phyloP scores from a whole-genome alignment of 2,329 filamentous ascomycete genomes.

The Aspergillus aculeatinus region DNA sequence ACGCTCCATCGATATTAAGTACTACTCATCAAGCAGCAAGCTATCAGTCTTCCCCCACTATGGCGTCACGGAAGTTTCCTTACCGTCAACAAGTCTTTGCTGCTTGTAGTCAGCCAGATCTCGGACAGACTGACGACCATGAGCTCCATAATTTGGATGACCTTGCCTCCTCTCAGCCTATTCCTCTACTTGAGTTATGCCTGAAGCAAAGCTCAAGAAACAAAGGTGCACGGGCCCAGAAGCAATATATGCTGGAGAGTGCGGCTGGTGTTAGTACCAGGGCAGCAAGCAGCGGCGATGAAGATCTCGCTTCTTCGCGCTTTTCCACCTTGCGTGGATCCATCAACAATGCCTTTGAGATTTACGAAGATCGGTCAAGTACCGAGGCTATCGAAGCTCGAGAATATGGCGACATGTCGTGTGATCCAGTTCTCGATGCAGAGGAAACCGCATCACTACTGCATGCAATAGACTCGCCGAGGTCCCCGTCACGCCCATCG shows the following conservation, averaged over 20 bases:
- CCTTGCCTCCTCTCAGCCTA: constrained; percentile 25
- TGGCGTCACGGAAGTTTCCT: constrained; percentile 8
- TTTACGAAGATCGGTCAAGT: not conserved
- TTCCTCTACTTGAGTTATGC: constrained; percentile 24
- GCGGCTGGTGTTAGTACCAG: not conserved
- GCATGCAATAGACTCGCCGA: not conserved
- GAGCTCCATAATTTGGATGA: constrained; percentile 23
- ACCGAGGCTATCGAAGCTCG: not conserved
- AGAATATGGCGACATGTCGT: not conserved
- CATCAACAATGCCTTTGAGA: not conserved
- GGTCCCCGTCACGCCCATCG: not conserved
- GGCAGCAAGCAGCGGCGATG: not conserved
- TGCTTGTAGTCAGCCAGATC: not conserved
- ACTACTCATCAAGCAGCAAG: not conserved
- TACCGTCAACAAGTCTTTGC: not conserved
- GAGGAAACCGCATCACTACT: not conserved
- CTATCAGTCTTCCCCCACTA: not conserved
- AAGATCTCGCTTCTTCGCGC: not conserved
- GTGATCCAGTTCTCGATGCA: not conserved
- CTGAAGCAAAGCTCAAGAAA: constrained; percentile 18
- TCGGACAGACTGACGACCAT: constrained; percentile 2
- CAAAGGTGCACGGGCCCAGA: constrained; percentile 22
- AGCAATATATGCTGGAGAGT: constrained; percentile 13
- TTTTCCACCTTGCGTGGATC: not conserved
- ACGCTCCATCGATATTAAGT: not conserved